Evolutionary conservation across 2,329 filamentous ascomycete genomes (phyloP).

Genomic region (Alternaria arborescens): DNA sequence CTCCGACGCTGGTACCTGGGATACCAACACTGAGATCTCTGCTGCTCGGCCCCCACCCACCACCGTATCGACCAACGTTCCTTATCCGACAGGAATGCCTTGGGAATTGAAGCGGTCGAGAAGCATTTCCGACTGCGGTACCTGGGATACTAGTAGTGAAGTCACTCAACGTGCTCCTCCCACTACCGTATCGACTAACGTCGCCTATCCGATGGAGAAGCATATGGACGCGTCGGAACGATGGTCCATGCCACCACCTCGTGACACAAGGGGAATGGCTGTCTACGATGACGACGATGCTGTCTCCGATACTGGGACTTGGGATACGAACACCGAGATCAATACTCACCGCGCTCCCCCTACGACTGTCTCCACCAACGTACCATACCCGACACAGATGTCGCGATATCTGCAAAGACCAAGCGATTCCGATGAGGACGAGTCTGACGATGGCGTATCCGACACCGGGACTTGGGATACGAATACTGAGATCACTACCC

Average conservation of each 20-base stretch:
- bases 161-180: conserved; percentile 13
- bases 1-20: conserved; percentile 19
- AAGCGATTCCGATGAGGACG: not conserved
- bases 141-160: conserved; percentile 18
- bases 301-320: conserved; percentile 1
- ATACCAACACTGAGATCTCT: conserved; percentile 14
- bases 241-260: conserved; percentile 7
- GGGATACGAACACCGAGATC: conserved; percentile 12
- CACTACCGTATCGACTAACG: conserved; percentile 16
- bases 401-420: not conserved
- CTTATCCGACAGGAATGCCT: conserved; percentile 8
- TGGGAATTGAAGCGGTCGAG: conserved; percentile 10
- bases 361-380: conserved; percentile 17
- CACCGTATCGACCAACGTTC: conserved; percentile 18
- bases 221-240: conserved; percentile 1
- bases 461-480: conserved; percentile 9
- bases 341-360: conserved; percentile 10
- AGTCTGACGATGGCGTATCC: not conserved
- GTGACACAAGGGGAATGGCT: not conserved
- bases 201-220: conserved; percentile 3
- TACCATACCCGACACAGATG: conserved; percentile 8
- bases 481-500: conserved; percentile 8
- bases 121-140: conserved; percentile 13
- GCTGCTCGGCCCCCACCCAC: conserved; percentile 10
- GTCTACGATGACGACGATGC: not conserved